phyloP scores from a whole-genome alignment of 352 stramenopile genomes.

The Globisporangium apiculatum region DNA sequence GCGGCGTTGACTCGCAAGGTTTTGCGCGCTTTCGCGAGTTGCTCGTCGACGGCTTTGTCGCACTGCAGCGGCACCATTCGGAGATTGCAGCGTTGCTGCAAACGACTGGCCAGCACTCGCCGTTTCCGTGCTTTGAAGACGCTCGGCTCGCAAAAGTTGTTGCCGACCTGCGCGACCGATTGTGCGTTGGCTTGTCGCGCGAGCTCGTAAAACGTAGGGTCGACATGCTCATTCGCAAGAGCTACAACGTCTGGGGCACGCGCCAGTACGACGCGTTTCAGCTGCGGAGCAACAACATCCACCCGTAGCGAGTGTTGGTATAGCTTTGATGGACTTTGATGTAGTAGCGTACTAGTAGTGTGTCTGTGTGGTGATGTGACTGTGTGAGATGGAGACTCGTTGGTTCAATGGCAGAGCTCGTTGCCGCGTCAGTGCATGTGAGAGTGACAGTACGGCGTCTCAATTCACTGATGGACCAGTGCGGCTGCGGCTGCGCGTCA shows the following conservation, averaged over 20 bases:
- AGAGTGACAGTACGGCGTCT: not conserved
- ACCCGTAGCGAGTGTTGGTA: constrained; percentile 29
- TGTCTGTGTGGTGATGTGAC: no score
- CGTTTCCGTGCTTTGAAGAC: constrained; percentile 92
- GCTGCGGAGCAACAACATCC: constrained; percentile 86
- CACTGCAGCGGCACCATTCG: constrained; percentile 89
- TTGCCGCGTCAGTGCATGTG: no score
- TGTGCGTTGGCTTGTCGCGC: constrained; percentile 66
- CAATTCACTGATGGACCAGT: not conserved
- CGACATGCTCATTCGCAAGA: constrained; percentile 79
- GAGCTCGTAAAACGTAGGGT: constrained; percentile 64
- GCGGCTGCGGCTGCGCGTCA: no score
- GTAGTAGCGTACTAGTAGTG: not conserved
- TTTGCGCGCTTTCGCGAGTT: constrained; percentile 90
- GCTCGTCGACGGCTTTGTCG: constrained; percentile 92
- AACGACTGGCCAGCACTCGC: constrained; percentile 92
- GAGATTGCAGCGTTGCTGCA: constrained; percentile 94
- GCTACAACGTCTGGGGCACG: constrained; percentile 85
- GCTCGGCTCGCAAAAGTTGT: constrained; percentile 55
- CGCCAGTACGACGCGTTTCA: constrained; percentile 90
- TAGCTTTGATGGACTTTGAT: not conserved
- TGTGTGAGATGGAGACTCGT: no score
- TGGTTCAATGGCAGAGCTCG: no score
- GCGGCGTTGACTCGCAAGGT: constrained; percentile 73
- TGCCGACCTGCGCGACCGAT: constrained; percentile 47